Base-by-base conservation (phyloP, 2,329 filamentous ascomycete species). In the Scolecobasidium constrictum region DNA sequence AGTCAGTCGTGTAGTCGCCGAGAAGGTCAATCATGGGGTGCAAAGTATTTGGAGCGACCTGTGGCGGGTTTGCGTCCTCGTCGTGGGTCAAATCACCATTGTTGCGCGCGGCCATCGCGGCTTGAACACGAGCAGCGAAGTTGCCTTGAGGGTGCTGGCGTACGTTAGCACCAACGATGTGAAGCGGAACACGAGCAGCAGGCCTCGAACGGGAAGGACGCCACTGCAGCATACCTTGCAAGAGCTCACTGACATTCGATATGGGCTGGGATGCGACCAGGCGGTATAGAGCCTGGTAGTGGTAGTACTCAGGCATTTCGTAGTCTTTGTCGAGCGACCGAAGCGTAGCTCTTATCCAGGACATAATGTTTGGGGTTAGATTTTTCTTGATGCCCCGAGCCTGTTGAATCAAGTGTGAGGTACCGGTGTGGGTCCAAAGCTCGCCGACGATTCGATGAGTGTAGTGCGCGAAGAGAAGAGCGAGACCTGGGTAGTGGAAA, bases 401-500 rank as follows among this genome's bases (percentile, higher is more conserved):
- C 13, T 4, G 13, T 22, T 26, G 23, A 2, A 43, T 15, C 13
- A 13, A 18, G 11, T 23, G 17, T 9, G 13, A 18, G 12, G 18
- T n/a, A 20, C 33, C 18, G 18, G 26, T 34, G 33, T 35, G 37
- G 33, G 12, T 37, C 15, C 26, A 4, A 4, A 16, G n/a, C 11
- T 16, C 3, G 3, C 31, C 21, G 26, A 22, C 23, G 16, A 33
- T 31, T 15, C 31, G 13, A n/a, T n/a, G n/a, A n/a, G n/a, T n/a
- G 16, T 41, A 41, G 26, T 41, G 39, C 6, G 21, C 21, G 40
- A 23, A 35, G 15, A 43, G 9, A 12, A 43, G 16, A 4, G 40
- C 40, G 11, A 43, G 40, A 7, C 40, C 40, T 7, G 40, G 40
- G 31, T 21, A 43, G 20, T 23, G 31, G 4, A 43, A 11, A 12